Evolutionary conservation across 108 stramenopile genomes (phyloP).

Genomic region (Cyclotella kingstonii): DNA sequence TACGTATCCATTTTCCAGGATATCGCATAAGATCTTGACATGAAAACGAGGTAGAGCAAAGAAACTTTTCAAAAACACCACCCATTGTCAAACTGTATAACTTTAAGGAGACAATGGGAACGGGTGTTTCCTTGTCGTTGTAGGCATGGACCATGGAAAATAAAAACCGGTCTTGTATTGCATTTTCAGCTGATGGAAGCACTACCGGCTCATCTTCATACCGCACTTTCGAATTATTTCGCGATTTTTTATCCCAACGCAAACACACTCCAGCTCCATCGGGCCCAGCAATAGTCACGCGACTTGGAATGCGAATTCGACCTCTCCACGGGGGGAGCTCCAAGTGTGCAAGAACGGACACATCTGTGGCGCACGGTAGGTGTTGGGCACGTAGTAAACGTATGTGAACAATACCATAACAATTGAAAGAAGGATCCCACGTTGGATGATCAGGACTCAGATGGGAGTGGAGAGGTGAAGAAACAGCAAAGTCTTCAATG

Average conservation of each 20-base stretch:
- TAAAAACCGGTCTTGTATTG: constrained; percentile 26
- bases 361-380: constrained; percentile 67
- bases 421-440: constrained; percentile 57
- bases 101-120: constrained; percentile 67
- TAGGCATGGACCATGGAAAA: constrained; percentile 81
- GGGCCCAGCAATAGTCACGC: constrained; percentile 27
- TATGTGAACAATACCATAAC: constrained; percentile 76
- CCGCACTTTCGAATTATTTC: not conserved
- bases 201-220: no score
- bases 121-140: constrained; percentile 70
- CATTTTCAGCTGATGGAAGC: not conserved
- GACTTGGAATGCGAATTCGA: constrained; percentile 53
- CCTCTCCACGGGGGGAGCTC: constrained; percentile 81
- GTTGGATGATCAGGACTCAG: constrained; percentile 6
- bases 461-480: constrained; percentile 11
- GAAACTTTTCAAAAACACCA: constrained; percentile 67
- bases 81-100: constrained; percentile 56
- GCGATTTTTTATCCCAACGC: constrained; percentile 50
- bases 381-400: constrained; percentile 67
- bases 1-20: constrained; percentile 51
- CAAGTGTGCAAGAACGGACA: constrained; percentile 50
- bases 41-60: constrained; percentile 55
- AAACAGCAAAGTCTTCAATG: constrained; percentile 29
- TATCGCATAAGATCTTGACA: constrained; percentile 54
- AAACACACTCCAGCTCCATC: constrained; percentile 65